These are phyloP conservation scores for Stachybotrys echinatus DNA, from an alignment of 2,329 filamentous ascomycete species.

Conservation along the genomic window DNA sequence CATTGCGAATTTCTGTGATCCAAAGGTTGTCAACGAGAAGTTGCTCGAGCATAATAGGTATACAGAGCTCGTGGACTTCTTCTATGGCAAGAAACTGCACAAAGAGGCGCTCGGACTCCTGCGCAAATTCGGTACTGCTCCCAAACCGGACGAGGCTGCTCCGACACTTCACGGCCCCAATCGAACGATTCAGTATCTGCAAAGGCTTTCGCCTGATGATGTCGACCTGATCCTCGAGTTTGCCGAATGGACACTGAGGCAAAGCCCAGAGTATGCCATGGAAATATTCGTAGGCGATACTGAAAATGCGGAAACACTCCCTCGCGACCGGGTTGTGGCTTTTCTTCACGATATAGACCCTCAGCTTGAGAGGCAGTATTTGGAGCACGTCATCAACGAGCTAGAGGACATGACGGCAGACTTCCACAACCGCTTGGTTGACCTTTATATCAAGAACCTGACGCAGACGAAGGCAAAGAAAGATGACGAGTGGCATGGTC, in stretches of 20 bases:
- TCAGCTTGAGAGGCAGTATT: slow-evolving; percentile 70
- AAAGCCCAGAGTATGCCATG: slow-evolving; percentile 73
- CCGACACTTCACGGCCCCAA: slow-evolving; percentile 70
- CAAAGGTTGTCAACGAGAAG: slow-evolving; percentile 89
- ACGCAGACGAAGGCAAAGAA: slow-evolving; percentile 31
- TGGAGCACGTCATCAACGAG: slow-evolving; percentile 88
- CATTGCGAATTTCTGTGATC: slow-evolving; percentile 95
- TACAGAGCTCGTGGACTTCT: slow-evolving; percentile 93
- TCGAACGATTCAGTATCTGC: slow-evolving; percentile 83
- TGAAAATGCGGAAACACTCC: slow-evolving; percentile 87
- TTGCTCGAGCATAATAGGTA: slow-evolving; percentile 84
- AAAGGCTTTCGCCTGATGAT: slow-evolving; percentile 78
- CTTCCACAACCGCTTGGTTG: slow-evolving; percentile 79
- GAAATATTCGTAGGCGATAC: slow-evolving; percentile 91
- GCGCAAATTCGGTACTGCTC: slow-evolving; percentile 67
- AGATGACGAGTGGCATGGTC: slow-evolving; percentile 46
- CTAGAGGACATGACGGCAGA: slow-evolving; percentile 79
- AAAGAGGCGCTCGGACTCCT: slow-evolving; percentile 79
- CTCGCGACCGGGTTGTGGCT: slow-evolving; percentile 66
- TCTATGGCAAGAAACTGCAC: slow-evolving; percentile 92
- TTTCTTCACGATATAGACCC: slow-evolving; percentile 69
- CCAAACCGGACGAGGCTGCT: slow-evolving; percentile 43
- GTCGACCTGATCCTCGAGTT: slow-evolving; percentile 91
- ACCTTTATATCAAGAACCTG: slow-evolving; percentile 60
- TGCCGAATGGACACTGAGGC: slow-evolving; percentile 77